These are phyloP conservation scores for Nepenthes alata DNA, from an alignment of 179 eudicot species.

Conservation along the genomic window DNA sequence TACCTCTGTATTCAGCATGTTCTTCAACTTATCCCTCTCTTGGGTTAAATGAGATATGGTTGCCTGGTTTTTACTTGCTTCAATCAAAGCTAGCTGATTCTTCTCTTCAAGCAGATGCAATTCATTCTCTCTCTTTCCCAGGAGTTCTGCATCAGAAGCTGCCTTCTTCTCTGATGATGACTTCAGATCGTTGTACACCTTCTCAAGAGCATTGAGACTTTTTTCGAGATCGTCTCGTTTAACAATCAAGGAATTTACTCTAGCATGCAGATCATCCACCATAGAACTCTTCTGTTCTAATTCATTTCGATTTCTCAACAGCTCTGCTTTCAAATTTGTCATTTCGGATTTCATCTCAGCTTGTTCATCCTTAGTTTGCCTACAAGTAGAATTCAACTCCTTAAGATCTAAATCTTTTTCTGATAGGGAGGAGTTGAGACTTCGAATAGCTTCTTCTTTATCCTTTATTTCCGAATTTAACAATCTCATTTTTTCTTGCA, in stretches of 20 bases:
- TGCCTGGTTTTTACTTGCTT: conserved; percentile 29
- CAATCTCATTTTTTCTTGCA: conserved; percentile 50
- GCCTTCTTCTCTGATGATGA: conserved; percentile 30
- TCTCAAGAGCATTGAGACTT: conserved; percentile 24
- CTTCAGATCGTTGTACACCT: conserved; percentile 39
- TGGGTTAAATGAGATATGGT: conserved; percentile 38
- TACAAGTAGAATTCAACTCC: conserved; percentile 19
- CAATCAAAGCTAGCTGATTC: conserved; percentile 23
- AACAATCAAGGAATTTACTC: conserved; percentile 24
- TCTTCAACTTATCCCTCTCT: conserved; percentile 39
- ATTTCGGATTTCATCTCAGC: conserved; percentile 28
- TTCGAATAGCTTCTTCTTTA: conserved; percentile 43
- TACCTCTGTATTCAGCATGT: conserved; percentile 32
- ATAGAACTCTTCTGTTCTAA: conserved; percentile 32
- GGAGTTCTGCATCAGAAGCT: conserved; percentile 40
- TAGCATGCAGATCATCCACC: conserved; percentile 34
- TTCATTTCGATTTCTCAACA: conserved; percentile 33
- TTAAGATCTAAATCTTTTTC: conserved; percentile 43
- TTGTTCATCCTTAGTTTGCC: conserved; percentile 34
- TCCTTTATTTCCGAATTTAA: conserved; percentile 49
- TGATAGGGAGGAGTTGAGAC: conserved; percentile 35
- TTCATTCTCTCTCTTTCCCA: conserved; percentile 38
- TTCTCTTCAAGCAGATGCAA: conserved; percentile 36
- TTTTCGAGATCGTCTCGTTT: conserved; percentile 34
- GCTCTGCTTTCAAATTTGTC: conserved; percentile 27